These are phyloP conservation scores for Ophiocordyceps camponoti-floridani DNA, from an alignment of 2,329 filamentous ascomycete genomes.

Conservation along the genomic window DNA sequence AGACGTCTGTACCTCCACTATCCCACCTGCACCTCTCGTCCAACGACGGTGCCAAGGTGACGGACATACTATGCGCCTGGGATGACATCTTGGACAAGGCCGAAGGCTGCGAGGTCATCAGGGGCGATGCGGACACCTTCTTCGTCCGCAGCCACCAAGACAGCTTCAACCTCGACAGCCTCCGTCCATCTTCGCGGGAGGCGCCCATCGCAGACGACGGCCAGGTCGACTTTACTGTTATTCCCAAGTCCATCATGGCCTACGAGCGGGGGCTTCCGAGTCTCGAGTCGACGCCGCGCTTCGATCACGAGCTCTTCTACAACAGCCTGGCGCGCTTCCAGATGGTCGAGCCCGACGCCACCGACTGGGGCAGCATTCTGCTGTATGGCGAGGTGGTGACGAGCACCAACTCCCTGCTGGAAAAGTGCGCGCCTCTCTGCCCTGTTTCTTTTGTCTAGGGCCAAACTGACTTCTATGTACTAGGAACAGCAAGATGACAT, in stretches of 20 bases:
- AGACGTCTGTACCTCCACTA: slow-evolving; percentile 55
- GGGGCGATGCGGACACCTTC: slow-evolving; percentile 70
- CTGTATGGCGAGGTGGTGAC: slow-evolving; percentile 87
- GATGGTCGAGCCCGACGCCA: slow-evolving; percentile 30
- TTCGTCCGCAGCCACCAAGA: slow-evolving; percentile 51
- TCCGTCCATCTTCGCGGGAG: slow-evolving; percentile 14
- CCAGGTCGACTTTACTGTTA: slow-evolving; percentile 55
- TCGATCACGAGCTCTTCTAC: slow-evolving; percentile 71
- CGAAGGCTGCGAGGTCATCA: slow-evolving; percentile 53
- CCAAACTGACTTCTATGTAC: too few relatives aligned
- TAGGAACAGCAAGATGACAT: slow-evolving; percentile 62
- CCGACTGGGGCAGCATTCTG: slow-evolving; percentile 57
- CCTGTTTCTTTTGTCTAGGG: background rate
- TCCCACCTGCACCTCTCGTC: slow-evolving; percentile 73
- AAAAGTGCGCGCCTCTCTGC: slow-evolving; percentile 41
- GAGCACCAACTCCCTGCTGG: slow-evolving; percentile 82
- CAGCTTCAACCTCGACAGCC: slow-evolving; percentile 37
- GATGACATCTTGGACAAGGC: slow-evolving; percentile 49
- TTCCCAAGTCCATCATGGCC: slow-evolving; percentile 56
- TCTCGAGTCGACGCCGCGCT: slow-evolving; percentile 60
- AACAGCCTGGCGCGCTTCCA: slow-evolving; percentile 52
- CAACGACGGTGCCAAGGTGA: slow-evolving; percentile 42
- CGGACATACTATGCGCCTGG: slow-evolving; percentile 47
- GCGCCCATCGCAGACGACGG: slow-evolving; percentile 24
- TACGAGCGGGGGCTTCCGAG: slow-evolving; percentile 53